Conservation (phyloP, 306 rosid genomes). For the Ormosia semicastrata region DNA sequence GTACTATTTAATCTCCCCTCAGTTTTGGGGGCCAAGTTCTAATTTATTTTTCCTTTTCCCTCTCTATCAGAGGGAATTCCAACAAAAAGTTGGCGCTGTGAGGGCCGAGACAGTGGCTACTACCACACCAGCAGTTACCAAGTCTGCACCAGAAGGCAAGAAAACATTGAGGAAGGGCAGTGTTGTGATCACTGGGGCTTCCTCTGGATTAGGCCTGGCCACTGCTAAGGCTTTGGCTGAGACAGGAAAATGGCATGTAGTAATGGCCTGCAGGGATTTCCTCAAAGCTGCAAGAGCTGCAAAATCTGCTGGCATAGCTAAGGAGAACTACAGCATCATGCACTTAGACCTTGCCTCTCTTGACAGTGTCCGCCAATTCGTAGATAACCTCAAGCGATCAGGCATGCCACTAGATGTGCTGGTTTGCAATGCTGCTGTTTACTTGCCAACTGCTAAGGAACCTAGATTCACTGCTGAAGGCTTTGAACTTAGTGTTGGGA, state of each 20-base stretch:
- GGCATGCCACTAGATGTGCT: constrained; percentile 77
- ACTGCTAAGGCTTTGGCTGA: constrained; percentile 96
- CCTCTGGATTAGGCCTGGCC: constrained; percentile 95
- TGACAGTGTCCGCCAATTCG: constrained; percentile 91
- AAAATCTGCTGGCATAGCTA: constrained; percentile 76
- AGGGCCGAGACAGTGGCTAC: constrained; percentile 73
- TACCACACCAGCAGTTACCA: constrained; percentile 58
- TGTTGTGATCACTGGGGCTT: constrained; percentile 91
- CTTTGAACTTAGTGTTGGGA: constrained; percentile 94
- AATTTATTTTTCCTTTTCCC: neutral
- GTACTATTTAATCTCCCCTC: neutral
- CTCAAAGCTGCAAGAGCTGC: constrained; percentile 98
- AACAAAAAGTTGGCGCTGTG: constrained; percentile 44
- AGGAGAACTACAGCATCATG: constrained; percentile 86
- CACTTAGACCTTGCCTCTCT: constrained; percentile 95
- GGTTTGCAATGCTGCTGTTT: constrained; percentile 96
- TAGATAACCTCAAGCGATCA: constrained; percentile 63
- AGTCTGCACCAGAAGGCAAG: constrained; percentile 70
- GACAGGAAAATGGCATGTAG: constrained; percentile 94
- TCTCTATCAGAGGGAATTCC: constrained; percentile 51
- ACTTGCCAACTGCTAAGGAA: constrained; percentile 91
- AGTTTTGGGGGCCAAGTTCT: neutral
- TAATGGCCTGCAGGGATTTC: constrained; percentile 99
- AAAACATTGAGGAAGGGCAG: constrained; percentile 87
- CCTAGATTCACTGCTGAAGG: constrained; percentile 93